Evolutionary conservation across 2,329 filamentous ascomycete genomes (phyloP).

Genomic region (Cadophora malorum): DNA sequence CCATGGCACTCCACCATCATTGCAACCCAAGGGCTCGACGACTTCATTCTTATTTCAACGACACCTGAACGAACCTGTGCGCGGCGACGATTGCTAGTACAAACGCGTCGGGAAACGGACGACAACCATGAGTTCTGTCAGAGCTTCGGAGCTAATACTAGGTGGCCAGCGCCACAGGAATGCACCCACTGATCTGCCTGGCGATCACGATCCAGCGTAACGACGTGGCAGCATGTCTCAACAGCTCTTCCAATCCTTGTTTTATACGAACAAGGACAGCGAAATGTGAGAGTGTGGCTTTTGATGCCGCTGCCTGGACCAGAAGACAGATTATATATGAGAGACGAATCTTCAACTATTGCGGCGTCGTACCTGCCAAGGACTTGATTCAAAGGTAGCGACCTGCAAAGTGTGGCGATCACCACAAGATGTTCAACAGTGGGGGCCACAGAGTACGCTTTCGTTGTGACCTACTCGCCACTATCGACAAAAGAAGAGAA

Average conservation of each 20-base stretch:
- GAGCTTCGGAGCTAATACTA: too few species aligned
- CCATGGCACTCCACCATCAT: constrained; percentile 1
- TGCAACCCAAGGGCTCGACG: not conserved
- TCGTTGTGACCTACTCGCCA: not conserved
- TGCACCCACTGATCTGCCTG: too few species aligned
- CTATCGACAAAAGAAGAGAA: not conserved
- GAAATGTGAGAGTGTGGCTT: too few species aligned
- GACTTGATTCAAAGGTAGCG: not conserved
- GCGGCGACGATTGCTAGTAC: not conserved
- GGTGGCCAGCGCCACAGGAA: too few species aligned
- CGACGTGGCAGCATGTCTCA: too few species aligned
- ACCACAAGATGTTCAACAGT: not conserved
- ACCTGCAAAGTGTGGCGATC: not conserved
- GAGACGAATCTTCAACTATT: not conserved
- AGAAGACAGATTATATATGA: not conserved
- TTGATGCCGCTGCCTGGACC: not conserved
- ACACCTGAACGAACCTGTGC: not conserved
- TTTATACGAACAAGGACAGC: not conserved
- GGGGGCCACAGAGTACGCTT: not conserved
- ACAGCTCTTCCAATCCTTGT: not conserved
- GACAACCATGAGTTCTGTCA: not conserved
- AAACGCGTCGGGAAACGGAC: not conserved
- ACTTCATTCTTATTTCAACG: constrained; percentile 13
- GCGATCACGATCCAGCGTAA: too few species aligned
- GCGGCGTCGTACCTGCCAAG: not conserved